Conservation (phyloP, 805 yeast species). For the Teunomyces gatunensis region DNA sequence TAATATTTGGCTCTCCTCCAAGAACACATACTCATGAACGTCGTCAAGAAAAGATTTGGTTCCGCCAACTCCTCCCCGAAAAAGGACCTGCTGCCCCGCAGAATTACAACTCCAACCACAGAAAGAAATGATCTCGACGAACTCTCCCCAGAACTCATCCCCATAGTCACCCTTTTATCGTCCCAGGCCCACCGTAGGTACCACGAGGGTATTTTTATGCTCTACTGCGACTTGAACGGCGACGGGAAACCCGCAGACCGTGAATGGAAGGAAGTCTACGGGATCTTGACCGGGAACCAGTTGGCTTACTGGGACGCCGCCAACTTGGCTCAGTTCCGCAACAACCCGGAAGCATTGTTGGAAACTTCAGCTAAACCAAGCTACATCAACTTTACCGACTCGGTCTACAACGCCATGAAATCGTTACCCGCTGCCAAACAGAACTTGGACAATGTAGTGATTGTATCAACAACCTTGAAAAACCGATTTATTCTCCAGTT, state of each 20-base stretch:
- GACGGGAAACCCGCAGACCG: conserved; percentile 87
- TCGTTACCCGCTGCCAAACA: conserved; percentile 61
- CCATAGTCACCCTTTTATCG: conserved; percentile 69
- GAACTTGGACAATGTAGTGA: conserved; percentile 70
- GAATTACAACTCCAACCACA: conserved; percentile 9
- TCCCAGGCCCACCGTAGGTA: conserved; percentile 76
- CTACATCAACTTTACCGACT: conserved; percentile 88
- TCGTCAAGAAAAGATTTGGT: conserved; percentile 21
- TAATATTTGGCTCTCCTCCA: neutral
- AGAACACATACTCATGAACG: conserved; percentile 12
- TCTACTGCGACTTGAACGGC: conserved; percentile 68
- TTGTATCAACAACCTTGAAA: conserved; percentile 89
- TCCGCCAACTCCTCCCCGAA: conserved; percentile 18
- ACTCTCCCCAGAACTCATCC: conserved; percentile 52
- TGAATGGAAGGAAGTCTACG: conserved; percentile 90
- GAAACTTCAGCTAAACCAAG: conserved; percentile 72
- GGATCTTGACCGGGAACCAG: conserved; percentile 86
- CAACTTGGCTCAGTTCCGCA: conserved; percentile 50
- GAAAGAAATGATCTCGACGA: conserved; percentile 18
- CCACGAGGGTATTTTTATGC: conserved; percentile 72
- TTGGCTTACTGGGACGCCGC: conserved; percentile 90
- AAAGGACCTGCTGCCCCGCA: conserved; percentile 9
- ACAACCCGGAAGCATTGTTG: conserved; percentile 52
- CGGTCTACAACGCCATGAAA: conserved; percentile 73
- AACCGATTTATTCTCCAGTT: conserved; percentile 84